Evolutionary conservation across 2,329 filamentous ascomycete genomes (phyloP).

Genomic region (Cladosporium halotolerans): DNA sequence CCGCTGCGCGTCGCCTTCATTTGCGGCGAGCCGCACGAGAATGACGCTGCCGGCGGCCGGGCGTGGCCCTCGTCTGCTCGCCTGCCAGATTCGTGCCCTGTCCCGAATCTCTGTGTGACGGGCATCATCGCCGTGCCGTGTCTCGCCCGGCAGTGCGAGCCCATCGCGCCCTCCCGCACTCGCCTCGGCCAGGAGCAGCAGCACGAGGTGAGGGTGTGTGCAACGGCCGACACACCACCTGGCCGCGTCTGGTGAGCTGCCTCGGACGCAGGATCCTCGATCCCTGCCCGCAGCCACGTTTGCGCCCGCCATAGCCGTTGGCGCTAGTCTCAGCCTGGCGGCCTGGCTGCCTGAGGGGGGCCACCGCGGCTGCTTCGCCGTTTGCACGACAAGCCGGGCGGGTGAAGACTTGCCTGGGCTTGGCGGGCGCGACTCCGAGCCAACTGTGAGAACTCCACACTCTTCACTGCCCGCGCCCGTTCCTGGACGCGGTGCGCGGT

Average conservation of each 20-base stretch:
- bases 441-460: slow-evolving; percentile 2
- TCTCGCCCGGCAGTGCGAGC: slow-evolving; percentile 1
- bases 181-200: background rate
- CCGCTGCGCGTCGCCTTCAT: background rate
- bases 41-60: background rate
- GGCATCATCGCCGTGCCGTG: background rate
- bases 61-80: background rate
- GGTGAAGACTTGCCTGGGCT: too few relatives aligned
- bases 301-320: slow-evolving; percentile 4
- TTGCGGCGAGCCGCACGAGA: too few relatives aligned
- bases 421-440: too few relatives aligned
- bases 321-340: too few relatives aligned
- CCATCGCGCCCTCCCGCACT: slow-evolving; percentile 1
- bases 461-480: slow-evolving; percentile 8
- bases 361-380: too few relatives aligned
- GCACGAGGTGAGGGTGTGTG: background rate
- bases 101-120: background rate
- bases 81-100: slow-evolving; percentile 2
- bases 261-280: slow-evolving; percentile 4
- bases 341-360: too few relatives aligned
- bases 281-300: slow-evolving; percentile 12
- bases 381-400: too few relatives aligned
- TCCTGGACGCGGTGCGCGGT: background rate
- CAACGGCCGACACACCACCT: too few relatives aligned
- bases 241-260: too few relatives aligned